Base-by-base conservation (phyloP, 768 basidiomycete genomes). In the Naematelia encephala region DNA sequence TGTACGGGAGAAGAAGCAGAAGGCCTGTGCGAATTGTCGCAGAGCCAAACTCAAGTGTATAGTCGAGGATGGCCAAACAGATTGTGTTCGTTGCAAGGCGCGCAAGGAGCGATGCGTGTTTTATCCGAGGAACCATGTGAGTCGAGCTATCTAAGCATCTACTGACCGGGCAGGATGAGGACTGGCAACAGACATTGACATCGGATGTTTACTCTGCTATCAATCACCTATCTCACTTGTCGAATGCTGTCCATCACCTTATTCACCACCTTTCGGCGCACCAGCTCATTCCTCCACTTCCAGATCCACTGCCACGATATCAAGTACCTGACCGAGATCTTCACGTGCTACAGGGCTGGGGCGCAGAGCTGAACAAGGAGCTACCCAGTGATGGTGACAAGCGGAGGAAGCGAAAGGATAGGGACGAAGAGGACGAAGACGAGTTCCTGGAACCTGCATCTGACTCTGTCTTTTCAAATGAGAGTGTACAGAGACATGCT, bases 1-100 rank as follows among this genome's bases (percentile, higher is more conserved):
- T 28, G 49, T 55, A 0, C 22, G 67, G 19, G 69, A 71, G 54
- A 71, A 71, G 62, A 71, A 71, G 43, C 69, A 71, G 43, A 71
- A 66, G 53, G 69, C 69, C 22, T 71, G 69, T 53, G 54, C 69
- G 3, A 71, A 71, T 48, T 71, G 69, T 44, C 44, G 69, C 14
- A 54, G 57, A 29, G 66, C 69, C 3, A 71, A 71, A 46, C 45
- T 71, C 13, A 71, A 71, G 27, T 71, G 69, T 56, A 66, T 68
- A 1, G 55, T 71, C 14, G 66, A 61, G 26, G 44, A 57, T 22
- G 69, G 63, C 10, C 46, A 66, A 29, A 28, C 61, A 29, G 67
- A 63, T 28, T 71, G 69, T 45, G 59, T 71, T 1, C 55, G 69
- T 13, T 71, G 69, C 54, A 45, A 59, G 49, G 59, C 64, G 3